Percentiles rank a stretch among this genome's conserved stretches.
phyloP scores from a whole-genome alignment of 2,329 filamentous ascomycete genomes.

The Trichothecium sympodiale region DNA sequence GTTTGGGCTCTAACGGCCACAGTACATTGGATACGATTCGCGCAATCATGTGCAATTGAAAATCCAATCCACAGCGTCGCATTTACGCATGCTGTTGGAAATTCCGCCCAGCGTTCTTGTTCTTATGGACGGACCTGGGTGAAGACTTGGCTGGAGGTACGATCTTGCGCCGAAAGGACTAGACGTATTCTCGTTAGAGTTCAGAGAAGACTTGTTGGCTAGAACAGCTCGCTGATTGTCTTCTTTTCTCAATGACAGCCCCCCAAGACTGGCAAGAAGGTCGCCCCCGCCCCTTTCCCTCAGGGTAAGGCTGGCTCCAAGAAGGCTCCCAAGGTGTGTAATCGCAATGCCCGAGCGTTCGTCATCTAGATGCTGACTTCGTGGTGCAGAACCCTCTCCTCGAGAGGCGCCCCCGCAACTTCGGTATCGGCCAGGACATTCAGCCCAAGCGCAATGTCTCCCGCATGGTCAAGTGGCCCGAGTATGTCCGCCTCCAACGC shows the following conservation, averaged over 20 bases:
- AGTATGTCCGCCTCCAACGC: constrained; percentile 97
- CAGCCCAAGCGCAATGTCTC: constrained; percentile 92
- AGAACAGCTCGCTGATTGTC: constrained; percentile 82
- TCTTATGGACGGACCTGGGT: constrained; percentile 21
- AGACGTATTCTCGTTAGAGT: constrained; percentile 73
- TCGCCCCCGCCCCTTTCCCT: constrained; percentile 92
- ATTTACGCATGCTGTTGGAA: constrained; percentile 19
- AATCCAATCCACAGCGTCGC: constrained; percentile 15
- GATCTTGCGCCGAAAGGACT: constrained; percentile 41
- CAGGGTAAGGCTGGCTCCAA: constrained; percentile 83
- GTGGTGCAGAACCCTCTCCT: constrained; percentile 96
- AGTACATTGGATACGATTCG: constrained; percentile 18
- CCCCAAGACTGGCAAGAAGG: constrained; percentile 97
- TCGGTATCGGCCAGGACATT: constrained; percentile 97
- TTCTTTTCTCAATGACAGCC: constrained; percentile 99
- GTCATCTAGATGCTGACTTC: not conserved
- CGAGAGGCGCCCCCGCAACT: constrained; percentile 97
- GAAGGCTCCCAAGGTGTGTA: constrained; percentile 91
- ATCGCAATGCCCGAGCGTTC: constrained; percentile 1
- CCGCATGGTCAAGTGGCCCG: constrained; percentile 99
- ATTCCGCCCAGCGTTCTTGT: constrained; percentile 20
- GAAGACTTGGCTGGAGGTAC: constrained; percentile 58
- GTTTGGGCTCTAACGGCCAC: constrained; percentile 26
- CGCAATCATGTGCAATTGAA: constrained; percentile 22
- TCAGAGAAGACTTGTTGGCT: constrained; percentile 72